Conservation (phyloP, 148 eudicot species). For the Chenopodium berlandieri region DNA sequence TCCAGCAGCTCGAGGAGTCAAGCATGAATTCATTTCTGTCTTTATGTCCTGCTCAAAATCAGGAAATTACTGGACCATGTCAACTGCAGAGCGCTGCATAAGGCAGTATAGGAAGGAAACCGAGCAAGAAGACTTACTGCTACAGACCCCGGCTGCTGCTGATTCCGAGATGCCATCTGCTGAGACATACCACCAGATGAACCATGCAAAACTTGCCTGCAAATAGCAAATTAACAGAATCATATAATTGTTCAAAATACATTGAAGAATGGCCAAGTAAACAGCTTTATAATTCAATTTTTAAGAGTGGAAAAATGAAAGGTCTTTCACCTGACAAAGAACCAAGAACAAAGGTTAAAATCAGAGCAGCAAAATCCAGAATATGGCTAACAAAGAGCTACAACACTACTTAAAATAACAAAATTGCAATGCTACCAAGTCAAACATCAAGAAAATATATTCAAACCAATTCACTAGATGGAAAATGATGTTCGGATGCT, state of each 20-base stretch:
- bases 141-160: constrained; percentile 66
- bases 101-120: constrained; percentile 6
- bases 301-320: neutral
- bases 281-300: neutral
- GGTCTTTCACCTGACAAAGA: neutral
- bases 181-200: constrained; percentile 83
- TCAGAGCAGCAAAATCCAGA: neutral
- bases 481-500: neutral
- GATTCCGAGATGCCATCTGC: constrained; percentile 77
- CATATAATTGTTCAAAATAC: neutral
- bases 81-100: neutral
- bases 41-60: constrained; percentile 54
- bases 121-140: constrained; percentile 32
- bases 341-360: neutral
- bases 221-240: constrained; percentile 8
- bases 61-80: constrained; percentile 3
- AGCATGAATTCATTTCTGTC: constrained; percentile 47
- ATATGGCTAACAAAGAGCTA: neutral
- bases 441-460: neutral
- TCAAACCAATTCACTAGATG: neutral
- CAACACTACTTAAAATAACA: neutral
- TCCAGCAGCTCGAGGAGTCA: constrained; percentile 52
- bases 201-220: constrained; percentile 95
- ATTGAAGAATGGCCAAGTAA: neutral
- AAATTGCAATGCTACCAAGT: neutral